phyloP scores from a whole-genome alignment of 768 basidiomycete species.

The Suillus plorans region DNA sequence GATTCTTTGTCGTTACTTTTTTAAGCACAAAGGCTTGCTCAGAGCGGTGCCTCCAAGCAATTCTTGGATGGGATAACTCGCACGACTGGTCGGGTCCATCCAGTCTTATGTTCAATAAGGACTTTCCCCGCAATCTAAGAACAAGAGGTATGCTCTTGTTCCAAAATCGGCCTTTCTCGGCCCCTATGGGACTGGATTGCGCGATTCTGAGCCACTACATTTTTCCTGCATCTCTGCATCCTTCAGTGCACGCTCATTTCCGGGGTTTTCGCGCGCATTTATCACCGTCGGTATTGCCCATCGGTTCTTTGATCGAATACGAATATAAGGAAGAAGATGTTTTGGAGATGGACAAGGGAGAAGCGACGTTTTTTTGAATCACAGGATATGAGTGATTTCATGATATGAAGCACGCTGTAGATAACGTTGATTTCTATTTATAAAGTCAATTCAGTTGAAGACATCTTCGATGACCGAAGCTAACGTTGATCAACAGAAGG shows the following conservation, averaged over 20 bases:
- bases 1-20: slow-evolving; percentile 51
- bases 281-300: too few relatives aligned
- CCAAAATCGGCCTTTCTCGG: too few relatives aligned
- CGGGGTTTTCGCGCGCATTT: too few relatives aligned
- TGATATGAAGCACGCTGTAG: not conserved
- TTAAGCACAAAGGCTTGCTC: slow-evolving; percentile 48
- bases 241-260: too few relatives aligned
- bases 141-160: slow-evolving; percentile 8
- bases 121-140: slow-evolving; percentile 16
- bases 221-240: too few relatives aligned
- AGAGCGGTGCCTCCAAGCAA: slow-evolving; percentile 38
- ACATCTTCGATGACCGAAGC: not conserved
- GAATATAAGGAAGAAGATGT: too few relatives aligned
- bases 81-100: slow-evolving; percentile 41
- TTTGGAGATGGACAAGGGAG: too few relatives aligned
- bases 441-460: not conserved
- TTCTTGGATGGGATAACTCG: slow-evolving; percentile 41
- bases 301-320: too few relatives aligned
- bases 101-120: slow-evolving; percentile 34
- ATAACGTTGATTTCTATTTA: not conserved
- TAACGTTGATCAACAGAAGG: not conserved
- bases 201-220: too few relatives aligned
- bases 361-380: too few relatives aligned
- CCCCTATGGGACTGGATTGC: too few relatives aligned
- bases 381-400: too few relatives aligned